Evolutionary conservation across 2,329 filamentous ascomycete genomes (phyloP).

Genomic region (Arachnopeziza araneosa): DNA sequence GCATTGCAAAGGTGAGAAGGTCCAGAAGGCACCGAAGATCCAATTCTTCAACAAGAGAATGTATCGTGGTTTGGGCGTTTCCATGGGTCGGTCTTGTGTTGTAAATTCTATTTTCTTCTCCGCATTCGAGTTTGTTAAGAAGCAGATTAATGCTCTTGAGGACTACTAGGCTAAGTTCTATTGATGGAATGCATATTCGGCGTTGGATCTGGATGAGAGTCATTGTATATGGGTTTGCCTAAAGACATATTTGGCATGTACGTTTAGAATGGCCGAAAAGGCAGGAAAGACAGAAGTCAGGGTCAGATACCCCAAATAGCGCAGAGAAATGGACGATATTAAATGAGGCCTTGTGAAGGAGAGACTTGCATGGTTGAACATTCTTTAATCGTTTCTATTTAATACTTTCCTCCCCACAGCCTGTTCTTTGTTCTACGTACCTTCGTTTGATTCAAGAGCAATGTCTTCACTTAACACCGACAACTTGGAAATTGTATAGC

Average conservation of each 20-base stretch:
- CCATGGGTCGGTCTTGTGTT: conserved; percentile 74
- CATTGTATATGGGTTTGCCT: background rate
- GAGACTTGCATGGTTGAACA: too few relatives aligned
- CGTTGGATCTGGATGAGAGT: background rate
- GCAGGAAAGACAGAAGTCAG: background rate
- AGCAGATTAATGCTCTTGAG: conserved; percentile 38
- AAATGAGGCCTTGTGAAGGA: background rate
- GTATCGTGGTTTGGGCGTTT: conserved; percentile 79
- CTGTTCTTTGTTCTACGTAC: too few relatives aligned
- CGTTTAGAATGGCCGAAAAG: background rate
- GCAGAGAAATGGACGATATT: background rate
- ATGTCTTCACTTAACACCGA: too few relatives aligned
- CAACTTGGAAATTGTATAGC: too few relatives aligned
- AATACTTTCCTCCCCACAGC: too few relatives aligned
- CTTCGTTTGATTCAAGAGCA: too few relatives aligned
- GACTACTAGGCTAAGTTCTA: conserved; percentile 12
- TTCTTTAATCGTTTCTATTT: too few relatives aligned
- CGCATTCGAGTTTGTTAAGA: conserved; percentile 79
- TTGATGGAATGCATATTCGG: background rate
- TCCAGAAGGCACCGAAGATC: conserved; percentile 63
- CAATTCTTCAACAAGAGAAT: conserved; percentile 71
- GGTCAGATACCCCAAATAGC: background rate
- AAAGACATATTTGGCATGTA: background rate
- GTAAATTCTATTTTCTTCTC: conserved; percentile 90
- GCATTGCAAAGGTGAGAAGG: conserved; percentile 57